phyloP scores from a whole-genome alignment of 2,329 filamentous ascomycete species.

The Penicillium vulpinum region DNA sequence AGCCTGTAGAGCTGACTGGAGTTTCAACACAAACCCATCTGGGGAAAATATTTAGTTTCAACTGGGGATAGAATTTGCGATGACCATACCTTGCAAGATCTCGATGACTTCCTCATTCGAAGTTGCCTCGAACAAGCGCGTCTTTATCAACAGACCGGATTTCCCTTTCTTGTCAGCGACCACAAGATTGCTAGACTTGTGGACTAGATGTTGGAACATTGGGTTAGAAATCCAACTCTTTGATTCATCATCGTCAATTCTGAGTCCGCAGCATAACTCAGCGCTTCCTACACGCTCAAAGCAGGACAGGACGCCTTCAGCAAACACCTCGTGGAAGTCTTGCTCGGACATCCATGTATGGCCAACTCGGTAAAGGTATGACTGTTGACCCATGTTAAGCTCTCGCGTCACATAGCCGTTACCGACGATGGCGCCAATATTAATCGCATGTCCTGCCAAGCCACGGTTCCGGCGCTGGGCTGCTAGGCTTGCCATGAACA shows the following conservation, averaged over 20 bases:
- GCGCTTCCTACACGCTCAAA: constrained; percentile 8
- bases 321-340: constrained; percentile 34
- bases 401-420: constrained; percentile 23
- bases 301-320: constrained; percentile 32
- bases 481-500: constrained; percentile 38
- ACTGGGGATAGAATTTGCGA: background rate
- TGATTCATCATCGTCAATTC: constrained; percentile 25
- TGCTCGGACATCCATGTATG: constrained; percentile 31
- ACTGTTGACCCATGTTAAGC: constrained; percentile 24
- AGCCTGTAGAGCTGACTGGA: constrained; percentile 19
- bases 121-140: constrained; percentile 17
- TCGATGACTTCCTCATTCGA: constrained; percentile 12
- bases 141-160: constrained; percentile 13
- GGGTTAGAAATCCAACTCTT: constrained; percentile 25
- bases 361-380: constrained; percentile 23
- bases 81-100: constrained; percentile 15
- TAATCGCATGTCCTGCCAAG: constrained; percentile 21
- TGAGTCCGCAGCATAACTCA: constrained; percentile 20
- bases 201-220: constrained; percentile 24
- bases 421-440: constrained; percentile 22
- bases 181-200: constrained; percentile 14
- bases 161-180: constrained; percentile 16
- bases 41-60: background rate
- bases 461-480: constrained; percentile 18
- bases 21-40: constrained; percentile 20